A percentile compares a stretch with the other conserved stretches of the same genome.
Evolutionary conservation across 371 early-diverging fungal species (phyloP).

Genomic region (Rhizopus sp.): DNA sequence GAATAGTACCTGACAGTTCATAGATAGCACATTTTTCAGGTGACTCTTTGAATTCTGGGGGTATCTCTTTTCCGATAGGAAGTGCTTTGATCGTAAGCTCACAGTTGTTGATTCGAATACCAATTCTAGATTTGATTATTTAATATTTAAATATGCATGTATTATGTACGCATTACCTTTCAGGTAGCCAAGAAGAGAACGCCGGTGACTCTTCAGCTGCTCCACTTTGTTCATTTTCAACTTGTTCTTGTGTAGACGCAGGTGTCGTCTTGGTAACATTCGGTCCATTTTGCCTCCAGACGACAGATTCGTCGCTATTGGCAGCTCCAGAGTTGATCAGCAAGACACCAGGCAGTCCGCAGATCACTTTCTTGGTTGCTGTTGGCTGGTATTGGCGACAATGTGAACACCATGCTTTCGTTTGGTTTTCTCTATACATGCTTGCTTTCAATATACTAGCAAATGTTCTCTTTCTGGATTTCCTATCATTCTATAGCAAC

Average conservation of each 20-base stretch:
- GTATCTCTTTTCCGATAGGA: conserved; percentile 43
- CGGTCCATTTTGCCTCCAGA: conserved; percentile 57
- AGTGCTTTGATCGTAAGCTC: conserved; percentile 49
- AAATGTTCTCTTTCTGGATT: conserved; percentile 52
- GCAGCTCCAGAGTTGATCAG: conserved; percentile 70
- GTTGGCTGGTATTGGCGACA: conserved; percentile 77
- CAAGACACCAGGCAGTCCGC: conserved; percentile 65
- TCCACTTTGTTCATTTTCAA: conserved; percentile 22
- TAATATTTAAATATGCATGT: not conserved
- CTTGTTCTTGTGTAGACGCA: conserved; percentile 1
- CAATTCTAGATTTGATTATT: conserved; percentile 38
- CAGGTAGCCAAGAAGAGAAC: conserved; percentile 49
- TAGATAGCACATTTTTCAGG: conserved; percentile 54
- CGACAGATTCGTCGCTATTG: conserved; percentile 53
- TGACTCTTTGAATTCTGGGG: conserved; percentile 42
- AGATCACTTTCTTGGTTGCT: conserved; percentile 63
- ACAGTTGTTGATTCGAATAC: conserved; percentile 49
- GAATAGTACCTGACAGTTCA: conserved; percentile 64
- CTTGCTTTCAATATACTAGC: conserved; percentile 65
- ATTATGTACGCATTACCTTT: conserved; percentile 27
- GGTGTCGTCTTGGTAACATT: conserved; percentile 26
- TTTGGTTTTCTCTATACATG: conserved; percentile 69
- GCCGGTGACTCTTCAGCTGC: conserved; percentile 18
- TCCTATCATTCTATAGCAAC: conserved; percentile 29
- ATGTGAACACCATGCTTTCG: conserved; percentile 79